Base-by-base conservation (phyloP, 306 rosid genomes). In the Acacia melanoxylon region DNA sequence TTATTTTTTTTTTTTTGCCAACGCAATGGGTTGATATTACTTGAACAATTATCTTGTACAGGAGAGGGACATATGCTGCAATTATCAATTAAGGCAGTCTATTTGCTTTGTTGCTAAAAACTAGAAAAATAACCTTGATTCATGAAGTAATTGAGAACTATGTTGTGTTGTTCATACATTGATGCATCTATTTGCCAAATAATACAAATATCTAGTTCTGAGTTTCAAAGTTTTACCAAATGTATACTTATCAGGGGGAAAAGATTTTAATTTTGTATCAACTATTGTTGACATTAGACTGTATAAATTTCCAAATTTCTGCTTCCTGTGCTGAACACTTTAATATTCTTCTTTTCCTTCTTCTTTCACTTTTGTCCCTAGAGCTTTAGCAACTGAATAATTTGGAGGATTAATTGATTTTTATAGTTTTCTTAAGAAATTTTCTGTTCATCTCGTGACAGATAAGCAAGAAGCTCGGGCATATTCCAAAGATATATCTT, bases 381-480 rank as follows among this genome's bases (percentile, higher is more conserved):
- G 72, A 71, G 75, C 74, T 62, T 33, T 62, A 6, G 41, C 10
- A 22, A 75, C 40, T 41, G 71, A 42, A 70, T 49, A 42, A 71
- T 17, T 74, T 22, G 14, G 52, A 63, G 31, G 35, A 70, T 69
- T 70, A 20, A 25, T 74, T 68, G 15, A 16, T 78, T 78, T 25
- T 74, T 35, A 51, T 31, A 73, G 61, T 74, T 82, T 33, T 71
- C 77, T 68, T 51, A 74, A 61, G 79, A 76, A 76, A 20, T 35
- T 22, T 29, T 76, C 62, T 73, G 42, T 74, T 79, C 49, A 69
- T 68, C 78, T 76, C 14, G 73, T 83, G 78, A 20, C 72, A 93
- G 99, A 88, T 87, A 92, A 90, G 73, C 99, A 92, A 85, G 98
- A 95, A 88, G 98, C 97, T 82, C 91, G 84, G 20, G 94, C 99